Evolutionary conservation across 2,329 filamentous ascomycete species (phyloP).

Genomic region (Anthostomella pinea): DNA sequence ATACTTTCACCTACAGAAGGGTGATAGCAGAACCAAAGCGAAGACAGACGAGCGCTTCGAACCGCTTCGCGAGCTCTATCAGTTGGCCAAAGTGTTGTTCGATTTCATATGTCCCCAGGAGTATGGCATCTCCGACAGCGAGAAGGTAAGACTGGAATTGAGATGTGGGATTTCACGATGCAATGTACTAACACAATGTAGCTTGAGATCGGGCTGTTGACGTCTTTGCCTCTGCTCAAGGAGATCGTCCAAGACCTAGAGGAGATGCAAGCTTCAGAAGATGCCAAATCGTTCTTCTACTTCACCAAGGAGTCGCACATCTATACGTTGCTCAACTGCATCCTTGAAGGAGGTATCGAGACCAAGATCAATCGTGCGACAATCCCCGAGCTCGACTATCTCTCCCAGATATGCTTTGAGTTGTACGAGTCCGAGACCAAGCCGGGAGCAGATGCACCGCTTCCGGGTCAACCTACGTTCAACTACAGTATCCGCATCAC

Average conservation of each 20-base stretch:
- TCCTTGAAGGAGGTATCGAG: constrained; percentile 92
- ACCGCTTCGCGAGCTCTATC: constrained; percentile 89
- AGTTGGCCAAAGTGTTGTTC: constrained; percentile 89
- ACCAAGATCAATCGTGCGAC: constrained; percentile 95
- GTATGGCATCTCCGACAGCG: constrained; percentile 91
- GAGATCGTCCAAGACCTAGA: constrained; percentile 97
- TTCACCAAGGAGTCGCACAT: constrained; percentile 99
- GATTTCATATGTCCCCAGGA: constrained; percentile 99
- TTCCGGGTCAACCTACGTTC: constrained; percentile 67
- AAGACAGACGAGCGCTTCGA: constrained; percentile 84
- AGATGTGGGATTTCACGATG: neutral
- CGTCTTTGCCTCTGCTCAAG: constrained; percentile 86
- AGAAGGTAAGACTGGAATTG: constrained; percentile 58
- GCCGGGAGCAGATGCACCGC: constrained; percentile 38
- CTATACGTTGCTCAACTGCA: constrained; percentile 96
- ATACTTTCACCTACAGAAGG: constrained; percentile 90
- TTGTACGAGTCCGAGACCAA: constrained; percentile 91
- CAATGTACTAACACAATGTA: constrained; percentile 21
- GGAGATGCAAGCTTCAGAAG: constrained; percentile 91
- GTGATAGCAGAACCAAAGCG: constrained; percentile 68
- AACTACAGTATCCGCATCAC: constrained; percentile 96
- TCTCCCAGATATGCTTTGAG: constrained; percentile 97
- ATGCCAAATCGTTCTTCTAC: constrained; percentile 96
- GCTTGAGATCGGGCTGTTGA: constrained; percentile 95
- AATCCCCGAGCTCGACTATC: constrained; percentile 95